Conservation (phyloP, 352 stramenopile genomes). For the Globisporangium nodosum region DNA sequence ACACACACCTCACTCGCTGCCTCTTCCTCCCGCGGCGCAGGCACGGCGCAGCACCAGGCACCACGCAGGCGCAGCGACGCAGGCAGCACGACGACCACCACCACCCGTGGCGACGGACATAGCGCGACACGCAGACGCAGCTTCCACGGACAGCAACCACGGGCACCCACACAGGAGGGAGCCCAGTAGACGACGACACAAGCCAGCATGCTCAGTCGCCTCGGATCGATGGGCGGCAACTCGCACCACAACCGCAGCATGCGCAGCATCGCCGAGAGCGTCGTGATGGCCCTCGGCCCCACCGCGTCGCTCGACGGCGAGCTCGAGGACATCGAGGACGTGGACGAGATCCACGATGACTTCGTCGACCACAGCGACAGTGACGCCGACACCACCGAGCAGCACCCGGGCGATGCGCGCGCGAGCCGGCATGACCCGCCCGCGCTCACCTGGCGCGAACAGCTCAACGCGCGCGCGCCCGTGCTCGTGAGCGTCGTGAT, state of each 20-base stretch:
- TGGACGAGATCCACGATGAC: constrained; percentile 18
- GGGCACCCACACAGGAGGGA: no score
- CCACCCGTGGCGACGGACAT: background rate
- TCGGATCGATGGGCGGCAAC: background rate
- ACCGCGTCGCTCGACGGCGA: constrained; percentile 27
- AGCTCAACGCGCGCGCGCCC: constrained; percentile 27
- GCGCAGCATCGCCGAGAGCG: constrained; percentile 44
- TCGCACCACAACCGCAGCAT: constrained; percentile 20
- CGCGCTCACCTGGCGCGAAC: constrained; percentile 2
- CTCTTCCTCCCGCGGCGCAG: constrained; percentile 1
- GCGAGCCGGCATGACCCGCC: background rate
- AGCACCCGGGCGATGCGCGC: constrained; percentile 5
- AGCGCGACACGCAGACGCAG: background rate
- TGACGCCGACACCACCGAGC: constrained; percentile 6
- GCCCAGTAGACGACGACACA: no score
- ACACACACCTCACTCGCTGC: background rate
- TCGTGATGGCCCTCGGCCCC: constrained; percentile 20
- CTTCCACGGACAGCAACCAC: no score
- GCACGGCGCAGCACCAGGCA: background rate
- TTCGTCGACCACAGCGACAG: constrained; percentile 11
- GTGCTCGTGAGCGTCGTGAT: constrained; percentile 31
- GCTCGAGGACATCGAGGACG: constrained; percentile 12
- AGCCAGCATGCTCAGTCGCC: background rate
- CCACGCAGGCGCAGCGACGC: background rate
- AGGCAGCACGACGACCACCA: background rate